Base-by-base conservation (phyloP, 2,329 filamentous ascomycete genomes). In the Paraphaeosphaeria minitans region DNA sequence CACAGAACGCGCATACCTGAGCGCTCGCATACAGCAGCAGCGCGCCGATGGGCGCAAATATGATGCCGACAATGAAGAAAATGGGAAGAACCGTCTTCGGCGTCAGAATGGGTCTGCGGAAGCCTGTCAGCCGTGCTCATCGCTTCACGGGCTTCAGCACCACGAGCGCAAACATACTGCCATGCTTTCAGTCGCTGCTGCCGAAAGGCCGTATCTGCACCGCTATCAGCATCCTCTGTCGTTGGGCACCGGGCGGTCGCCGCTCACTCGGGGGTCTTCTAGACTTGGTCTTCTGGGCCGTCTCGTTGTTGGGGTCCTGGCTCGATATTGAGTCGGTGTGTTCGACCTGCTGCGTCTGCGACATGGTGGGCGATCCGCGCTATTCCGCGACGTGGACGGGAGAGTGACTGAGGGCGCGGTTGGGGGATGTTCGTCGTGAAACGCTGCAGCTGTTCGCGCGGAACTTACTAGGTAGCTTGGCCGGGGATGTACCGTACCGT, bases 181-280 rank as follows among this genome's bases (percentile, higher is more conserved):
- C 95, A 99, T 82, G 95, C 95, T 81, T 98, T 97, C 78, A 99
- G 81, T 75, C 95, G 89, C 80, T 99, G 95, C 77, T 99, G 95
- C 70, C 95, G 87, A 77, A 98, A 99, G 12, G 95, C 95, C 59
- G 94, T 98, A 81, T 98, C 92, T 96, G 73, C 10, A 33, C 19
- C 29, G 21, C 46, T 24, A 53, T 76, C 63, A 75, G 68, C 58
- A 64, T 57, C 29, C 37, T 48, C 27, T 45, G n/a, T 54, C 31
- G 33, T 58, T 55, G 57, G 60, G 53, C 58, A 37, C 41, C 43
- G 21, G 49, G 50, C 55, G 58, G 21, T 47, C 39, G 48, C 47
- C 61, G 75, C 85, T 77, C 78, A 96, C 93, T 97, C 69, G 93
- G 92, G 68, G 94, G 94, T 80, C 92, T 89, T 79, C 91, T 89